phyloP scores from a whole-genome alignment of 2,329 filamentous ascomycete species.

The Pyrenophora seminiperda region DNA sequence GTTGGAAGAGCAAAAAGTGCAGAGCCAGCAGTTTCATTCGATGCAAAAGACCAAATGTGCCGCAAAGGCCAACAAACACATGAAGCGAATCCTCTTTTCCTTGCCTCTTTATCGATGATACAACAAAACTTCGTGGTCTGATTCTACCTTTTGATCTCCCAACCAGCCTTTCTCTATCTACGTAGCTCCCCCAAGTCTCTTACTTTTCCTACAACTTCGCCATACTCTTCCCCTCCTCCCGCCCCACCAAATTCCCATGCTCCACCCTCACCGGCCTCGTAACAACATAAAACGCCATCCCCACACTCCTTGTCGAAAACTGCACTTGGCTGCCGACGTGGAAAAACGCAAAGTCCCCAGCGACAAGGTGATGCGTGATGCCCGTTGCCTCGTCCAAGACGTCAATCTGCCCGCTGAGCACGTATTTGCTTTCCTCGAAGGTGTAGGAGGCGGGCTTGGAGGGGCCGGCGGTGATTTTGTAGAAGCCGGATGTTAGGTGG shows the following conservation, averaged over 20 bases:
- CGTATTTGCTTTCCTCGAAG: slow-evolving; percentile 29
- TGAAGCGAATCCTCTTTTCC: too few species aligned
- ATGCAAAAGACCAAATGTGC: too few species aligned
- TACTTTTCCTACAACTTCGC: slow-evolving; percentile 6
- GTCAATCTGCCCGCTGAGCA: slow-evolving; percentile 26
- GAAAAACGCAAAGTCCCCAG: slow-evolving; percentile 31
- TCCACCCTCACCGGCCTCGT: slow-evolving; percentile 18
- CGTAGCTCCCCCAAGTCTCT: too few species aligned
- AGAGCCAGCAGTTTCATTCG: too few species aligned
- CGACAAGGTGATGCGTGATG: slow-evolving; percentile 23
- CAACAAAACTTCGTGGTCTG: too few species aligned
- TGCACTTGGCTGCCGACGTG: slow-evolving; percentile 25
- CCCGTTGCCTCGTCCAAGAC: slow-evolving; percentile 26
- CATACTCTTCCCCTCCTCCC: slow-evolving; percentile 19
- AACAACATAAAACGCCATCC: slow-evolving; percentile 29
- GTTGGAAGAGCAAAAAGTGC: too few species aligned
- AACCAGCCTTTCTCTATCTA: too few species aligned
- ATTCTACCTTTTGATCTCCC: too few species aligned
- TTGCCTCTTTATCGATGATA: too few species aligned
- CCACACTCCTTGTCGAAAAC: slow-evolving; percentile 24
- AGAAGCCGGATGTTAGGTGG: slow-evolving; percentile 28
- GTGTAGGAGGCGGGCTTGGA: slow-evolving; percentile 20
- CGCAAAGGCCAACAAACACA: too few species aligned
- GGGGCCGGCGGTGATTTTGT: slow-evolving; percentile 27
- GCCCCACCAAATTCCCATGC: slow-evolving; percentile 20